Percentiles rank a stretch among this genome's conserved stretches.
Conservation (phyloP, 78 protist genomes). For the Thecamonas trahens region DNA sequence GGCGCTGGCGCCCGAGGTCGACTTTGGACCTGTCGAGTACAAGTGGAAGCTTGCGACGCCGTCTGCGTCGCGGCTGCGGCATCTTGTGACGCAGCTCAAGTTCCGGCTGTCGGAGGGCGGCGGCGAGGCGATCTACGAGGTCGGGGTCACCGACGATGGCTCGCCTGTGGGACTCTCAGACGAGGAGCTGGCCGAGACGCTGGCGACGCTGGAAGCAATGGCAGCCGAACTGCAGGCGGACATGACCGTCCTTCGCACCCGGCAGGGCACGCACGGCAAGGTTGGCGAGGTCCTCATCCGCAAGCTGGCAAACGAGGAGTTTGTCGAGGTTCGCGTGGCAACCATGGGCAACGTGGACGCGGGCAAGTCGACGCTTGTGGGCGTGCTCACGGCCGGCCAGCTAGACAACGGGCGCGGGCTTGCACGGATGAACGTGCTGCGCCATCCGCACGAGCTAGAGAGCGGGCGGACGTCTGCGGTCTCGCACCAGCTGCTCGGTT, state of each 20-base stretch:
- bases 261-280: background rate
- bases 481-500: constrained; percentile 75
- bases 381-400: constrained; percentile 74
- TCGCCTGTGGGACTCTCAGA: constrained; percentile 10
- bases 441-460: constrained; percentile 82
- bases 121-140: constrained; percentile 60
- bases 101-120: constrained; percentile 51
- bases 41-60: constrained; percentile 21
- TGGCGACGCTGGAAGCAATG: constrained; percentile 36
- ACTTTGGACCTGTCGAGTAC: constrained; percentile 57
- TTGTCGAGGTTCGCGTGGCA: constrained; percentile 24
- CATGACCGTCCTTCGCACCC: background rate
- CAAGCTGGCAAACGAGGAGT: background rate
- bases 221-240: background rate
- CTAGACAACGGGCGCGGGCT: constrained; percentile 90
- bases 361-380: constrained; percentile 72
- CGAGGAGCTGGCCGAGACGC: constrained; percentile 17
- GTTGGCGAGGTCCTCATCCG: constrained; percentile 6
- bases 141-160: constrained; percentile 58
- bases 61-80: constrained; percentile 15
- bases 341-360: constrained; percentile 21
- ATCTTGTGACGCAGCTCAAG: constrained; percentile 55
- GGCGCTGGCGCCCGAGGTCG: constrained; percentile 23
- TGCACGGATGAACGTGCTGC: constrained; percentile 67
- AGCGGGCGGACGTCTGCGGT: constrained; percentile 78